These are phyloP conservation scores for Tolypocladium endophyticum DNA, from an alignment of 2,329 filamentous ascomycete species.

Conservation along the genomic window DNA sequence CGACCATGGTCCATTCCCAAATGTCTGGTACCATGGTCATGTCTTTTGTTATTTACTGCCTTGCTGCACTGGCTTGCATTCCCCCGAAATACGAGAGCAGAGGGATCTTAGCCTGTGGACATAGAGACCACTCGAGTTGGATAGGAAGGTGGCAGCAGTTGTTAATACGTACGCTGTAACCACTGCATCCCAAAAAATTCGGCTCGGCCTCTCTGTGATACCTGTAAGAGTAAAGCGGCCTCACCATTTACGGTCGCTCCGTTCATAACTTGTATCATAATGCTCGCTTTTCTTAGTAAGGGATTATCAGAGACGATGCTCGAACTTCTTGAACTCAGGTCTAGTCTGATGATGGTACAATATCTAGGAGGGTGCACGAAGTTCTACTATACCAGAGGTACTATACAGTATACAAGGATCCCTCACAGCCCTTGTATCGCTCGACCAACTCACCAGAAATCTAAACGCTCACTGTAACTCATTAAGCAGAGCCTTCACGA, in stretches of 20 bases:
- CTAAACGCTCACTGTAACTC: not conserved
- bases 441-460: not conserved
- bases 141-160: not conserved
- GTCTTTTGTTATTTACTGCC: not conserved
- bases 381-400: not conserved
- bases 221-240: not conserved
- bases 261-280: no score
- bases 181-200: not conserved
- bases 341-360: not conserved
- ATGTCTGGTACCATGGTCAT: not conserved
- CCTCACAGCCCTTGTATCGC: not conserved
- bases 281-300: not conserved
- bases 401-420: not conserved
- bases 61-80: not conserved
- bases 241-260: not conserved
- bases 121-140: not conserved
- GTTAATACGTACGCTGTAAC: not conserved
- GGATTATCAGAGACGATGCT: not conserved
- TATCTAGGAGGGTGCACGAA: not conserved
- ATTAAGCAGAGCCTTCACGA: slow-evolving; percentile 10
- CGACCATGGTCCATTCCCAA: not conserved
- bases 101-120: not conserved
- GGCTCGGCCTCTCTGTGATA: not conserved
- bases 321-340: not conserved
- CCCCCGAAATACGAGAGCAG: not conserved